Percentiles rank a stretch among this genome's conserved stretches.
These are phyloP conservation scores for Dactylonectria estremocensis DNA, from an alignment of 2,329 filamentous ascomycete species.

Conservation along the genomic window DNA sequence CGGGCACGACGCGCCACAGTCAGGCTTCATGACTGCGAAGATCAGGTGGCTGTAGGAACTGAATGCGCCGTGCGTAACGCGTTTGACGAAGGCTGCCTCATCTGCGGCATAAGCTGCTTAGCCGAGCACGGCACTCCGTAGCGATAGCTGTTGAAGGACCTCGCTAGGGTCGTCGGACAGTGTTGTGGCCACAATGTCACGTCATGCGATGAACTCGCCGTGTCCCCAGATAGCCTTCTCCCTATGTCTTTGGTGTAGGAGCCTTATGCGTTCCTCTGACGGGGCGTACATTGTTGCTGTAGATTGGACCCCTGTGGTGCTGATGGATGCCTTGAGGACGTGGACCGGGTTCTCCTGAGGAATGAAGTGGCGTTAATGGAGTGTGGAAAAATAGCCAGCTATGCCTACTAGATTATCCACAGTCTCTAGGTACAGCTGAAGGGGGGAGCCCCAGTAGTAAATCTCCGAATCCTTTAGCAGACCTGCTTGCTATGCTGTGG, in stretches of 20 bases:
- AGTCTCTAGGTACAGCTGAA: neutral
- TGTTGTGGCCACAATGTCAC: constrained; percentile 29
- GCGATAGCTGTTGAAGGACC: neutral
- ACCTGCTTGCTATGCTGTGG: neutral
- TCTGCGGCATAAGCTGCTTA: constrained; percentile 1
- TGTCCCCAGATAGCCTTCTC: neutral
- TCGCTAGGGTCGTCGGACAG: constrained; percentile 16
- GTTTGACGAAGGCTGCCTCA: constrained; percentile 7
- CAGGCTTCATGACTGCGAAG: neutral
- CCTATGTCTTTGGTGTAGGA: neutral
- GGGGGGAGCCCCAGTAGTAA: neutral
- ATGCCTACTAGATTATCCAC: neutral
- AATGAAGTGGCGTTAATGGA: too few relatives aligned
- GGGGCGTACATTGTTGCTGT: neutral
- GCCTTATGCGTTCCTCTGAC: neutral
- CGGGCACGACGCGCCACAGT: neutral
- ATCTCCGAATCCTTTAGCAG: neutral
- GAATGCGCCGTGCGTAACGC: constrained; percentile 16
- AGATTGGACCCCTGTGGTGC: neutral
- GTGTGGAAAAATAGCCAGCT: neutral
- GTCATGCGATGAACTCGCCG: constrained; percentile 10
- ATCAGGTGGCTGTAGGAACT: neutral
- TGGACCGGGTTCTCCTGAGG: neutral
- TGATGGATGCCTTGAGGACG: neutral
- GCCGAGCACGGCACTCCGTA: constrained; percentile 28